Conservation (phyloP, 2,329 filamentous ascomycete species). For the Zymoseptoria passerinii region DNA sequence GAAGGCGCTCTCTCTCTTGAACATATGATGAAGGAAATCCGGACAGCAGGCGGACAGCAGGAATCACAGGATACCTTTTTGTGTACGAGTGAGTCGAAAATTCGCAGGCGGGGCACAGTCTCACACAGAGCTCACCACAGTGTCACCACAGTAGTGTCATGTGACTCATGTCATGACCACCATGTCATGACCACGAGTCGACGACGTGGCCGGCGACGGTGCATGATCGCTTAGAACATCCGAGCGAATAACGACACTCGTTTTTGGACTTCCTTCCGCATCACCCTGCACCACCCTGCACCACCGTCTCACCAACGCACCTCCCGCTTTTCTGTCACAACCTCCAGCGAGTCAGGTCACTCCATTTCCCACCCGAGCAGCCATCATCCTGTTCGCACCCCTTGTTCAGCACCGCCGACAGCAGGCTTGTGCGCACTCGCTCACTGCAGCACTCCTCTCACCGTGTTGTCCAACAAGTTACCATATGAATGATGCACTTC, state of each 20-base stretch:
- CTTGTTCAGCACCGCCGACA: not conserved
- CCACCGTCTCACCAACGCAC: not conserved
- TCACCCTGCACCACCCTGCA: not conserved
- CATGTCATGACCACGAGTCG: not conserved
- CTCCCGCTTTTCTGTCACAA: not conserved
- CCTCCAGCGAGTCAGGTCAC: not conserved
- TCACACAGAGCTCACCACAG: not conserved
- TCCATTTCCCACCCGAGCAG: not conserved
- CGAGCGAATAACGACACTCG: not conserved
- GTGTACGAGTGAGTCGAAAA: too few relatives aligned
- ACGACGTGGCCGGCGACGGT: not conserved
- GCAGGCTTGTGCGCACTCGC: not conserved
- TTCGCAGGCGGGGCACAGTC: not conserved
- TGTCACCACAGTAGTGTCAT: too few relatives aligned
- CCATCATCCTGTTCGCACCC: not conserved
- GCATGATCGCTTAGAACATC: not conserved
- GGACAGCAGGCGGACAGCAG: too few relatives aligned
- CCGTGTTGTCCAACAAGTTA: not conserved
- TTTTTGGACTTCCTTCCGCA: too few relatives aligned
- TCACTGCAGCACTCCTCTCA: not conserved
- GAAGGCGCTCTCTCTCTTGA: too few relatives aligned
- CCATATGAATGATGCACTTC: conserved; percentile 20
- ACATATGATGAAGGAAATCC: too few relatives aligned
- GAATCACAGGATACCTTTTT: too few relatives aligned
- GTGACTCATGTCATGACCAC: too few relatives aligned